Evolutionary conservation across 1,284 basidiomycete species (phyloP).

Genomic region (Melanopsichium pennsylvanicum): DNA sequence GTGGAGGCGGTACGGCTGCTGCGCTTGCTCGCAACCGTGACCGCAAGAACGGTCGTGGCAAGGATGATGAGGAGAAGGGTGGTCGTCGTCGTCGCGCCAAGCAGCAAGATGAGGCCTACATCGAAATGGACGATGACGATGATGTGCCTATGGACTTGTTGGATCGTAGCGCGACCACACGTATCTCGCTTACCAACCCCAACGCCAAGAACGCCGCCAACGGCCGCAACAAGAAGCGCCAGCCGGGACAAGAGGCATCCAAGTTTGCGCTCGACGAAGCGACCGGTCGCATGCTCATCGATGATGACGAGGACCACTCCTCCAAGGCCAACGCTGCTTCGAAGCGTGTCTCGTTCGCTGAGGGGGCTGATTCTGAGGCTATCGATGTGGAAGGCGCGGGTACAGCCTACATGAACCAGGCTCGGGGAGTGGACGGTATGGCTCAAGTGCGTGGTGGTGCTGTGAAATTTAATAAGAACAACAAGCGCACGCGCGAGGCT

Average conservation of each 20-base stretch:
- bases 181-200: constrained; percentile 33
- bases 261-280: constrained; percentile 86
- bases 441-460: constrained; percentile 77
- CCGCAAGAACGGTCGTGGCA: constrained; percentile 34
- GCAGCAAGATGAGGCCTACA: constrained; percentile 68
- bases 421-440: constrained; percentile 87
- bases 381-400: constrained; percentile 72
- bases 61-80: constrained; percentile 17
- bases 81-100: constrained; percentile 33
- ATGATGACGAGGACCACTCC: constrained; percentile 66
- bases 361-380: constrained; percentile 68
- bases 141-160: constrained; percentile 96
- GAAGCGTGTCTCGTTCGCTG: constrained; percentile 57
- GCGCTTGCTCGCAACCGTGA: constrained; percentile 31
- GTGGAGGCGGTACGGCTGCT: constrained; percentile 35
- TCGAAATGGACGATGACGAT: constrained; percentile 78
- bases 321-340: constrained; percentile 11
- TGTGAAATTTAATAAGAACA: constrained; percentile 93
- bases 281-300: constrained; percentile 88
- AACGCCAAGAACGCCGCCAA: constrained; percentile 26
- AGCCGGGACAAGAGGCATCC: constrained; percentile 82
- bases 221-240: constrained; percentile 29
- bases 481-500: constrained; percentile 60
- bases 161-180: constrained; percentile 70
- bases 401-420: constrained; percentile 79